Conservation (phyloP, 345 rosid species). For the Trapa incisa region DNA sequence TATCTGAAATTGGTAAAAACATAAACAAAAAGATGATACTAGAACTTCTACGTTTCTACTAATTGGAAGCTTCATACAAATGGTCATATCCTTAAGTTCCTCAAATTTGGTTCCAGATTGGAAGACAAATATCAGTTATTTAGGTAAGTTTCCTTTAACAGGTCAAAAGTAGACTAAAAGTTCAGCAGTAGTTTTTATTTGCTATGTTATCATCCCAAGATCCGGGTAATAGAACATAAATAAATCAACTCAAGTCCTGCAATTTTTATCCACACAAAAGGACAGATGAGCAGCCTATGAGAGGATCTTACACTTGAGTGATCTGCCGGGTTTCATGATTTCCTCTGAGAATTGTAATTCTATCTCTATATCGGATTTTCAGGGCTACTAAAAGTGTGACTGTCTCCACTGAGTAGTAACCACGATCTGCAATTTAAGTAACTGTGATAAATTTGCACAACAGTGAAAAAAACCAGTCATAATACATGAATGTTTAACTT, state of each 20-base stretch:
- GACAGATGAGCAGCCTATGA: not conserved
- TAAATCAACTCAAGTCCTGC: not conserved
- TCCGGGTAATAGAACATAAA: not conserved
- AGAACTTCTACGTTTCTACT: no score
- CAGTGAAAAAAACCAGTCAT: not conserved
- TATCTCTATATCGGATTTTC: conserved; percentile 92
- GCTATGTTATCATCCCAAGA: not conserved
- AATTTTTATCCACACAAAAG: not conserved
- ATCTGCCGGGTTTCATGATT: conserved; percentile 98
- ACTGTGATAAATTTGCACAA: not conserved
- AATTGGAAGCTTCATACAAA: not conserved
- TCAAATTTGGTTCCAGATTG: not conserved
- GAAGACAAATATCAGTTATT: not conserved
- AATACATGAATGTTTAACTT: no score
- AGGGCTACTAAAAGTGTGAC: conserved; percentile 85
- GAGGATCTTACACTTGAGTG: conserved; percentile 83
- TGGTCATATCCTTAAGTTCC: not conserved
- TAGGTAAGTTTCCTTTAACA: not conserved
- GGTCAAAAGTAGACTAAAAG: not conserved
- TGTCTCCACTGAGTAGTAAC: conserved; percentile 95
- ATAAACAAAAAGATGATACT: no score
- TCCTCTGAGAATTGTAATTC: conserved; percentile 86
- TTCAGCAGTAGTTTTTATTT: not conserved
- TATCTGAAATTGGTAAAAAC: conserved; percentile 40
- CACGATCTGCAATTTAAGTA: conserved; percentile 70